A percentile compares a stretch with the other conserved stretches of the same genome.
Conservation (phyloP, 148 eudicot species). For the Simmondsia chinensis region DNA sequence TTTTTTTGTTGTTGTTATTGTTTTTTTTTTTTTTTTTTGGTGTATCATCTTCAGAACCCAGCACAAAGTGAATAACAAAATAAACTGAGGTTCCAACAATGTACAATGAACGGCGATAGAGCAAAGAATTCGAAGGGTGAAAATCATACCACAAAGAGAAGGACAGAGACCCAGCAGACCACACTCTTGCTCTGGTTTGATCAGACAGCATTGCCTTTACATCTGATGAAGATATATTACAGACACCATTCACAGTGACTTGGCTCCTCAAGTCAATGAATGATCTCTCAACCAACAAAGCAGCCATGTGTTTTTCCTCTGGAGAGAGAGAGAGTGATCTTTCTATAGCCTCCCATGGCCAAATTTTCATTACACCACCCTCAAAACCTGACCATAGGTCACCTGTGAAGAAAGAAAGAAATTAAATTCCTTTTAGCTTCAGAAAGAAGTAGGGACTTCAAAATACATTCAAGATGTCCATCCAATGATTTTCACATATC, state of each 20-base stretch:
- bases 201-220: conserved; percentile 71
- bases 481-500: no score
- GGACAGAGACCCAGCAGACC: conserved; percentile 74
- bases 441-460: neutral
- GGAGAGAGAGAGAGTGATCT: conserved; percentile 76
- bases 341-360: conserved; percentile 93
- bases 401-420: conserved; percentile 28
- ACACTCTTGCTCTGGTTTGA: conserved; percentile 54
- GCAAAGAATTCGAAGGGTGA: no score
- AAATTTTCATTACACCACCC: conserved; percentile 66
- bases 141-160: conserved; percentile 81
- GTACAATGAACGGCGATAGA: no score
- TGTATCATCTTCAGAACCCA: no score
- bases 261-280: conserved; percentile 67
- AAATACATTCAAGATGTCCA: no score
- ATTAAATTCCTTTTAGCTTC: neutral
- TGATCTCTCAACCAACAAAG: conserved; percentile 83
- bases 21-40: no score
- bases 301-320: conserved; percentile 91
- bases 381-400: conserved; percentile 92
- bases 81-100: no score
- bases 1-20: no score
- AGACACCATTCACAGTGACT: conserved; percentile 91
- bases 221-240: conserved; percentile 86
- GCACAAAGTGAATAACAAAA: no score